Conservation (phyloP, 1,139 yeast genomes). For the Blastobotrys proliferans region DNA sequence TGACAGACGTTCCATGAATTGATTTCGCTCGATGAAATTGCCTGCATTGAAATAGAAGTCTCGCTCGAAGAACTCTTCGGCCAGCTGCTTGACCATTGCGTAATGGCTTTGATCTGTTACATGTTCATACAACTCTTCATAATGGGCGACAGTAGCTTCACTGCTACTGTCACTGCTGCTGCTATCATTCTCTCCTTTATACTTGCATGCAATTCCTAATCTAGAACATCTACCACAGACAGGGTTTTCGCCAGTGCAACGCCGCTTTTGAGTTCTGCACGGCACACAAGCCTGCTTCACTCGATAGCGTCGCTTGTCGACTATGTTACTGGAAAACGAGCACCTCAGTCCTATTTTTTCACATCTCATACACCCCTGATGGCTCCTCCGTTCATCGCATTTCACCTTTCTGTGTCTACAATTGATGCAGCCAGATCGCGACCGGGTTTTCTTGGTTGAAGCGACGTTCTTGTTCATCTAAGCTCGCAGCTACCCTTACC, state of each 20-base stretch:
- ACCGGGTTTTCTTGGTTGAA: too few relatives aligned
- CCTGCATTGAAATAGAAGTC: constrained; percentile 7
- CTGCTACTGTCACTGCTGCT: not conserved
- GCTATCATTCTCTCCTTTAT: not conserved
- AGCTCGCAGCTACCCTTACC: too few relatives aligned
- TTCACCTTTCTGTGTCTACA: constrained; percentile 10
- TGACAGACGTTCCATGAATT: not conserved
- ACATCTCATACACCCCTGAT: constrained; percentile 6
- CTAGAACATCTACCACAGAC: constrained; percentile 3
- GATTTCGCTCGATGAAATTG: constrained; percentile 1
- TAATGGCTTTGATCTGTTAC: not conserved
- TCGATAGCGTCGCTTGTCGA: constrained; percentile 5
- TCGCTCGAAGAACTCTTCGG: constrained; percentile 5
- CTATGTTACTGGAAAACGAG: constrained; percentile 5
- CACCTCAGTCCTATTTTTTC: constrained; percentile 6
- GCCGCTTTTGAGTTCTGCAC: constrained; percentile 6
- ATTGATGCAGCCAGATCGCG: constrained; percentile 10
- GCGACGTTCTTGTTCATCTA: too few relatives aligned
- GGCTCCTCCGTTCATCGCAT: constrained; percentile 9
- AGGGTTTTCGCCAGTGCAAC: constrained; percentile 8
- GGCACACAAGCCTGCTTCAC: constrained; percentile 7
- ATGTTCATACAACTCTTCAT: constrained; percentile 4
- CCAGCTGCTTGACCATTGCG: constrained; percentile 1
- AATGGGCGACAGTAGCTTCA: not conserved
- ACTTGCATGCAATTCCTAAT: constrained; percentile 1